Evolutionary conservation across 139 green algal genomes (phyloP).

Genomic region (Zygnema circumcarinatum): DNA sequence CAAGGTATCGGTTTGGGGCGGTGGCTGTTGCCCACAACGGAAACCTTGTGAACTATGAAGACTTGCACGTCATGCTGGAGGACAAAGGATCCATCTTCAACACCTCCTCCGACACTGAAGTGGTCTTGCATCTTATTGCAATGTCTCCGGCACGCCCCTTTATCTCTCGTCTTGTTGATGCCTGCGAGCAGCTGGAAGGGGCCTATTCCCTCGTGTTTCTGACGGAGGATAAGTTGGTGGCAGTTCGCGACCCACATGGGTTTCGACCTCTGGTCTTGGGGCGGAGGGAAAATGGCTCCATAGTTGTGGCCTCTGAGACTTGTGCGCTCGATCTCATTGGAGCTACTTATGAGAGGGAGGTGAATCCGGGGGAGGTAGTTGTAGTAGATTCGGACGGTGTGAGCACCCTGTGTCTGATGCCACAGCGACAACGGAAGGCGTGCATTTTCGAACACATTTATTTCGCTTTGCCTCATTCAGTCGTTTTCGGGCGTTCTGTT

Average conservation of each 20-base stretch:
- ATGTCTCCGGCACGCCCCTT: constrained; percentile 52
- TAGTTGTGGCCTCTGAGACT: constrained; percentile 92
- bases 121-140: constrained; percentile 92
- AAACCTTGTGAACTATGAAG: constrained; percentile 97
- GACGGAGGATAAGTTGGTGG: constrained; percentile 92
- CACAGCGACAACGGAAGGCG: constrained; percentile 68
- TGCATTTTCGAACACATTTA: constrained; percentile 99
- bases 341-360: constrained; percentile 82
- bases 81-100: constrained; percentile 81
- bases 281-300: constrained; percentile 60
- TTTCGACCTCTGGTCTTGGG: constrained; percentile 93
- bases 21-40: constrained; percentile 98
- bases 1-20: constrained; percentile 95
- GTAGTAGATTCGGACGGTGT: constrained; percentile 88
- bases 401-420: constrained; percentile 69
- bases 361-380: constrained; percentile 93
- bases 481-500: constrained; percentile 94
- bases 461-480: constrained; percentile 83
- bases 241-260: constrained; percentile 94
- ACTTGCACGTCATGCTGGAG: constrained; percentile 77
- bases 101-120: constrained; percentile 92
- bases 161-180: constrained; percentile 66
- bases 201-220: constrained; percentile 92
- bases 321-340: constrained; percentile 97
- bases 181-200: constrained; percentile 77